phyloP scores from a whole-genome alignment of 2,329 filamentous ascomycete species.

The Pseudogymnoascus sp. region DNA sequence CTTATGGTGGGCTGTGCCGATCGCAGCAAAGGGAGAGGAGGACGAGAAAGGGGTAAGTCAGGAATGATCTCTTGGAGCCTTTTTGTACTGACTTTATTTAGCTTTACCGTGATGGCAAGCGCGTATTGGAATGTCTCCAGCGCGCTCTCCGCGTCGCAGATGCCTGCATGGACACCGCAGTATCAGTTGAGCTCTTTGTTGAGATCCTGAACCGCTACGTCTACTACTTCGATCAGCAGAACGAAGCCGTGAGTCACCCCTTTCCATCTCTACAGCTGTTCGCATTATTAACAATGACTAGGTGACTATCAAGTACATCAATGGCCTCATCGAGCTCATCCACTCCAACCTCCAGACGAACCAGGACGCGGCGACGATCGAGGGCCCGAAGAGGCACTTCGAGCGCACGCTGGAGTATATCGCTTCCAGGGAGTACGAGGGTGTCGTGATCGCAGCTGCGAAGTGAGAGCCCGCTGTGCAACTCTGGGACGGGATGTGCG shows the following conservation, averaged over 20 bases:
- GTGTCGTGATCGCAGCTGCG: slow-evolving; percentile 53
- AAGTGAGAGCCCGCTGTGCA: slow-evolving; percentile 33
- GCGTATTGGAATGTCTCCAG: slow-evolving; percentile 92
- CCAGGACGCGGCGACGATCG: slow-evolving; percentile 71
- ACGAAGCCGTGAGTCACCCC: slow-evolving; percentile 66
- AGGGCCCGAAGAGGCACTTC: slow-evolving; percentile 89
- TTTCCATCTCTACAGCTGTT: slow-evolving; percentile 1
- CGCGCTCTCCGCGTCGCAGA: slow-evolving; percentile 92
- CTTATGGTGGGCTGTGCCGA: slow-evolving; percentile 94
- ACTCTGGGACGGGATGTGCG: background rate
- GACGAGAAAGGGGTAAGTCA: slow-evolving; percentile 69
- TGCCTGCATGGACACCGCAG: slow-evolving; percentile 96
- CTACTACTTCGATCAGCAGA: slow-evolving; percentile 99
- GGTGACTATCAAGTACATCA: slow-evolving; percentile 94
- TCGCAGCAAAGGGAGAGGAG: slow-evolving; percentile 66
- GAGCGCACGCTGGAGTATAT: slow-evolving; percentile 93
- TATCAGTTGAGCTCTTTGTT: slow-evolving; percentile 95
- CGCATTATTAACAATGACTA: slow-evolving; percentile 27
- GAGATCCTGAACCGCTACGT: slow-evolving; percentile 98
- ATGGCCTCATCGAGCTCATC: slow-evolving; percentile 95
- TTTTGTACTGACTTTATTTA: slow-evolving; percentile 33
- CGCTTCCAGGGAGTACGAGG: slow-evolving; percentile 82
- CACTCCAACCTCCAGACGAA: slow-evolving; percentile 90
- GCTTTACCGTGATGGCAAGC: slow-evolving; percentile 96
- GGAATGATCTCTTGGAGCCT: no score